Base-by-base conservation (phyloP, 2,329 filamentous ascomycete genomes). In the Xylaria sp. region DNA sequence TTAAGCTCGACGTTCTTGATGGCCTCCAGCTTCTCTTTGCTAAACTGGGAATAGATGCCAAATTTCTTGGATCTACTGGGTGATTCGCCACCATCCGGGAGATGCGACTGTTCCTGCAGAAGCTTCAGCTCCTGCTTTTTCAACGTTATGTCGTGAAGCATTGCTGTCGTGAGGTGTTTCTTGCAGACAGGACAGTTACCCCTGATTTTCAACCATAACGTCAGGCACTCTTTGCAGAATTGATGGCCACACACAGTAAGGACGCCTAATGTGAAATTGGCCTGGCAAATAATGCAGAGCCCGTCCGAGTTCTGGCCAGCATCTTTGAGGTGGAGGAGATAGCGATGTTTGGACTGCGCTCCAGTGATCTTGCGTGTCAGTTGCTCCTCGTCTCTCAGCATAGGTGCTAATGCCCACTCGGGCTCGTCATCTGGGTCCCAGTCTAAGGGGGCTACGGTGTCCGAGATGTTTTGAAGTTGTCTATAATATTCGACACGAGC, bases 211-310 rank as follows among this genome's bases (percentile, higher is more conserved):
- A 88, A 91, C 94, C 94, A 97, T 11, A 85, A 63, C 37, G 80
- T 78, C 62, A 97, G 87, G 71, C 94, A 97, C 22, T 91, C 89
- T 65, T 91, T 92, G 76, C 93, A 97, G 69, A 92, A 97, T 60
- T 91, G 85, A 68, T 99, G 94, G 0, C 93, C 93, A 69, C 94
- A 97, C 1, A 91, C 82, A 0, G 93, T 97, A 57, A 93, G 77
- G 48, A 89, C 84, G 48, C 93, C 93, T n/a, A 85, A 77, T 54
- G 88, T 86, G 64, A 97, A 96, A 0, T 78, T 68, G 9, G 82
- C 81, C 66, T 90, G 87, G 69, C 94, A 99, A 63, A 99, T 97
- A 50, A 95, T 84, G 69, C 94, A 99, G 46, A 85, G 78, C 52
- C 86, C 83, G 44, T 85, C 81, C 1, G 82, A 80, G 45, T 81